These are phyloP conservation scores for Cladosporium sp. DNA, from an alignment of 2,329 filamentous ascomycete species.

Conservation along the genomic window DNA sequence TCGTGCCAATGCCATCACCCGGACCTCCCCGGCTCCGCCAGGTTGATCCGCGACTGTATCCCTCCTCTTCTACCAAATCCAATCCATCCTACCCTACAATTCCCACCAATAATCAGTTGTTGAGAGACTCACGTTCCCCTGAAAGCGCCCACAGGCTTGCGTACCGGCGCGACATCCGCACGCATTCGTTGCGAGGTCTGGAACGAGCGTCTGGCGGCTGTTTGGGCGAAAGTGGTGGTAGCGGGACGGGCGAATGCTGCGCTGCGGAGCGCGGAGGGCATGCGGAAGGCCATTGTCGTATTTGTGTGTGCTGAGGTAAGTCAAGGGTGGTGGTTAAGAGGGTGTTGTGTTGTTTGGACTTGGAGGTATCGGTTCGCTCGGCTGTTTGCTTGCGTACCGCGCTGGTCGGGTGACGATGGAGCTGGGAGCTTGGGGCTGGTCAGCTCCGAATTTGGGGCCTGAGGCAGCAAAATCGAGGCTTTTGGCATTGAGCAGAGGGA, in stretches of 20 bases:
- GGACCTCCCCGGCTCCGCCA: background rate
- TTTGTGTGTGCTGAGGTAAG: background rate
- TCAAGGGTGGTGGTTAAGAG: background rate
- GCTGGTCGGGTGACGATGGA: background rate
- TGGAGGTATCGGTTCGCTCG: background rate
- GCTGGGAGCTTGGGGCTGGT: background rate
- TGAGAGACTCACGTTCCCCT: slow-evolving; percentile 60
- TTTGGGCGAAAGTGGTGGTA: slow-evolving; percentile 12
- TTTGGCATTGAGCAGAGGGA: no score
- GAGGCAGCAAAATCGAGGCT: background rate
- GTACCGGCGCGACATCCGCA: slow-evolving; percentile 42
- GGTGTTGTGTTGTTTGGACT: background rate
- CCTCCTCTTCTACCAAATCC: background rate
- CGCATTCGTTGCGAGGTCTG: slow-evolving; percentile 29
- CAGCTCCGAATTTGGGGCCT: background rate
- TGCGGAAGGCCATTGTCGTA: slow-evolving; percentile 42
- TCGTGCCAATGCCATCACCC: background rate
- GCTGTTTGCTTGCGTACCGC: slow-evolving; percentile 1
- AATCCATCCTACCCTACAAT: background rate
- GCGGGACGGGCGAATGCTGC: slow-evolving; percentile 17
- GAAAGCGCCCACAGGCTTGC: slow-evolving; percentile 67
- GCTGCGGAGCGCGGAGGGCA: slow-evolving; percentile 38
- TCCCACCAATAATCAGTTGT: background rate
- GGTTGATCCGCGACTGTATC: background rate
- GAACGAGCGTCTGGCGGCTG: slow-evolving; percentile 28